These are phyloP conservation scores for Globisporangium heterothallicum DNA, from an alignment of 352 stramenopile genomes.

Conservation along the genomic window DNA sequence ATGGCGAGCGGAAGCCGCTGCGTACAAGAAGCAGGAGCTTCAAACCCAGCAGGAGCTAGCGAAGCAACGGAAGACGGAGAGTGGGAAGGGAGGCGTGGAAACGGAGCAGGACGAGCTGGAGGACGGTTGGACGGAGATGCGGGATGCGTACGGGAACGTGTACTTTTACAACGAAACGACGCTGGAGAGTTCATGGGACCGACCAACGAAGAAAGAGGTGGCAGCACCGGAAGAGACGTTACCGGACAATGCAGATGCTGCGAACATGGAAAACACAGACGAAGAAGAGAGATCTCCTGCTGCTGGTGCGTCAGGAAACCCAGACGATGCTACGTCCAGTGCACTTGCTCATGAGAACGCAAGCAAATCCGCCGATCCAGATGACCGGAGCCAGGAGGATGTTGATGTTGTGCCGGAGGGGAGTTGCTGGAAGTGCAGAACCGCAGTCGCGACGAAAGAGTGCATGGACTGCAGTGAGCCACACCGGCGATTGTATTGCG, in stretches of 20 bases:
- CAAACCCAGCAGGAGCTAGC: conserved; percentile 28
- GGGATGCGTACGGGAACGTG: conserved; percentile 41
- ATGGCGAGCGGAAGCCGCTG: conserved; percentile 39
- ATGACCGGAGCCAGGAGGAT: not conserved
- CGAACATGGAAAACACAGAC: not conserved
- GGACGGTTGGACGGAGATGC: conserved; percentile 24
- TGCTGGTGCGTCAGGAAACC: not conserved
- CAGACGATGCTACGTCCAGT: no score
- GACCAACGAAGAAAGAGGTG: not conserved
- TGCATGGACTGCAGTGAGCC: conserved; percentile 48
- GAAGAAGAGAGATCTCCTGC: not conserved
- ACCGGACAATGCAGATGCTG: not conserved
- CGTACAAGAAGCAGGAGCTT: conserved; percentile 38
- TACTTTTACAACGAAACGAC: conserved; percentile 66
- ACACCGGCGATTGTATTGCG: conserved; percentile 30
- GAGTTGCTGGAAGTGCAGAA: conserved; percentile 36
- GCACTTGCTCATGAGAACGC: not conserved
- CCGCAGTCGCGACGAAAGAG: conserved; percentile 30
- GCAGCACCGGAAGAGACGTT: not conserved
- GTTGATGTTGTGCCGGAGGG: conserved; percentile 13
- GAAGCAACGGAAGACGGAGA: conserved; percentile 11
- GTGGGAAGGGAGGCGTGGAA: conserved; percentile 6
- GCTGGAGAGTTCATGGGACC: conserved; percentile 47
- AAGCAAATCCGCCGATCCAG: no score
- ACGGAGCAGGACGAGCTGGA: conserved; percentile 3